phyloP scores from a whole-genome alignment of 2,329 filamentous ascomycete genomes.

The Colletotrichum cuscutae region DNA sequence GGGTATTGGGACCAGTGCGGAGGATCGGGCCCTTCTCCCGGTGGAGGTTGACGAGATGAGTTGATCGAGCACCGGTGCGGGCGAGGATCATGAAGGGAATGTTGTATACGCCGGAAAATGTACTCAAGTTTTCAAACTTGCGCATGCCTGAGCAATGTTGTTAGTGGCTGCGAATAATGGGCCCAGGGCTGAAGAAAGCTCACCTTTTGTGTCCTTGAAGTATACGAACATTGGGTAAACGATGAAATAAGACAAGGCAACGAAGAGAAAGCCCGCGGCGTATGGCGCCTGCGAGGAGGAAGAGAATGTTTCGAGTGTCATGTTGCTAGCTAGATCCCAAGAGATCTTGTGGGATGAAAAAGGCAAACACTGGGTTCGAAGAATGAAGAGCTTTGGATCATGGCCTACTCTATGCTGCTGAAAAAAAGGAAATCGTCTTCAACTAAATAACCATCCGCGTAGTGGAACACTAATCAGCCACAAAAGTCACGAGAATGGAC shows the following conservation, averaged over 20 bases:
- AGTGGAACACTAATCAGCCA: not conserved
- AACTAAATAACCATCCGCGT: constrained; percentile 16
- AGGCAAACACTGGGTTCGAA: not conserved
- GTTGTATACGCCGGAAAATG: constrained; percentile 55
- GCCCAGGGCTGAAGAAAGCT: not conserved
- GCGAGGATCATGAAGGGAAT: constrained; percentile 59
- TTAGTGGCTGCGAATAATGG: too few relatives aligned
- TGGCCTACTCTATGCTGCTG: not conserved
- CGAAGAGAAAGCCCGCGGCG: constrained; percentile 33
- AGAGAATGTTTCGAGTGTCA: constrained; percentile 13
- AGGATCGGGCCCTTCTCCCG: constrained; percentile 53
- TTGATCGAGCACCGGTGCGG: constrained; percentile 54
- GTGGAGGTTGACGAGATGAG: constrained; percentile 54
- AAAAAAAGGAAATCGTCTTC: not conserved
- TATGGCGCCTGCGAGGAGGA: constrained; percentile 3
- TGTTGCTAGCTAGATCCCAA: not conserved
- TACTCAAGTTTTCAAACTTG: constrained; percentile 55
- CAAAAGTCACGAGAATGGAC: constrained; percentile 22
- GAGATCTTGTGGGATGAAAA: not conserved
- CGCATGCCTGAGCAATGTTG: constrained; percentile 46
- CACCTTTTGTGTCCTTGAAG: constrained; percentile 55
- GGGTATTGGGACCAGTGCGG: constrained; percentile 54
- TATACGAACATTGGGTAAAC: constrained; percentile 53
- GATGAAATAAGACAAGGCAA: constrained; percentile 45
- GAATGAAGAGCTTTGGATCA: not conserved